Evolutionary conservation across 345 rosid genomes (phyloP).

Genomic region (Camelina neglecta): DNA sequence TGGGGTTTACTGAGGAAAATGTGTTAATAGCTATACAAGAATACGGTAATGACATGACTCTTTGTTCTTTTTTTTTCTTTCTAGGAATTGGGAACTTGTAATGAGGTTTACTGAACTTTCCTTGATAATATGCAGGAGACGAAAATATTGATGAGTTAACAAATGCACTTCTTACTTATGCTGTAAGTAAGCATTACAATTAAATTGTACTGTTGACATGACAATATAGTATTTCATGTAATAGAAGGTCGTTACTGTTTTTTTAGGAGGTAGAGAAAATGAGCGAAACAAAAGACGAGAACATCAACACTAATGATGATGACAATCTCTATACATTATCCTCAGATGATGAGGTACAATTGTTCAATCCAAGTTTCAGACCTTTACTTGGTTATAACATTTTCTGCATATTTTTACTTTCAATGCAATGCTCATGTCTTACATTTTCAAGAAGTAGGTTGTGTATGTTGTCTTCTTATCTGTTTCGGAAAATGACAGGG

Average conservation of each 20-base stretch:
- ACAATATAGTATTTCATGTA: not conserved
- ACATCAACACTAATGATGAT: not conserved
- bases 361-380: not conserved
- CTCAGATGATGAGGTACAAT: slow-evolving; percentile 26
- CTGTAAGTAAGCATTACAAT: slow-evolving; percentile 20
- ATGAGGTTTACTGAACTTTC: not conserved
- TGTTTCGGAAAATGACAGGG: not conserved
- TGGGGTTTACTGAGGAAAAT: not conserved
- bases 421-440: not conserved
- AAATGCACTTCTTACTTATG: slow-evolving; percentile 4
- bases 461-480: not conserved
- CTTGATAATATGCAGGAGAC: slow-evolving; percentile 23
- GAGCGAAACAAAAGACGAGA: not conserved
- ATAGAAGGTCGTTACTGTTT: not conserved
- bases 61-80: not conserved
- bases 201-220: not conserved
- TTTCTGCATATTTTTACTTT: not conserved
- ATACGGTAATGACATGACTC: not conserved
- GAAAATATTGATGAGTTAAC: slow-evolving; percentile 24
- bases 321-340: not conserved
- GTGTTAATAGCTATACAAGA: not conserved
- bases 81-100: not conserved
- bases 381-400: not conserved
- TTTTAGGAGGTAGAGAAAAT: slow-evolving; percentile 26
- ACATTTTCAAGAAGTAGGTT: slow-evolving; percentile 5